Evolutionary conservation across 306 rosid species (phyloP), one percentile per base, ranked within the genome.

Genomic region (Ziziphus jujuba): DNA sequence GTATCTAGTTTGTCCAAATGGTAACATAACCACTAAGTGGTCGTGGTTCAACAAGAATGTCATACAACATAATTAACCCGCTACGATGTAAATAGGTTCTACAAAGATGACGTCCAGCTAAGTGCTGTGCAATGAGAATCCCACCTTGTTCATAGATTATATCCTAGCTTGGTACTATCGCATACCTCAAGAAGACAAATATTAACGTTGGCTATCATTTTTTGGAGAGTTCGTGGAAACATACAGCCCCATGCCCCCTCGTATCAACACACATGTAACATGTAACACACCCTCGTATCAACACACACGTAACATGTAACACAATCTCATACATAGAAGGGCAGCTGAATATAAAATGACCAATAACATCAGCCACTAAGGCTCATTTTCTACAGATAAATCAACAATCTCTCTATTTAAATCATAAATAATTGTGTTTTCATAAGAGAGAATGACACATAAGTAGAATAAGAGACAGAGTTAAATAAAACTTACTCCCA

Each of bases 401-500:
- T 59, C 21, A 20, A 28, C 45, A n/a, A 31, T 66, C 61, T 66
- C 50, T 22, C 0, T 40, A 22, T 19, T 21, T 17, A 56, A 14
- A 24, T 28, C 33, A 65, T 33, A 1, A 56, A 51, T 24, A 58
- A 22, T 13, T 45, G 13, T 23, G 14, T 16, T 28, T 34, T 24
- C 24, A 63, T 6, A 49, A 23, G 69, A 52, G 40, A 68, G 25
- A 24, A 66, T 17, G 38, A 50, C 1, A 56, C 33, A 35, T 10
- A 55, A 7, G 67, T 8, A 38, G 68, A 74, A 55, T 9, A 43
- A 35, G 9, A 0, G 19, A 45, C 34, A 44, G 17, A 65, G 53
- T 40, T 28, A 67, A 63, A 36, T 38, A 36, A 59, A 63, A 88
- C 95, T 88, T 85, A 90, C 99, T 82, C 95, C 96, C 99, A 93